These are phyloP conservation scores for Beauveria medogensis DNA, from an alignment of 2,329 filamentous ascomycete genomes.

Conservation along the genomic window DNA sequence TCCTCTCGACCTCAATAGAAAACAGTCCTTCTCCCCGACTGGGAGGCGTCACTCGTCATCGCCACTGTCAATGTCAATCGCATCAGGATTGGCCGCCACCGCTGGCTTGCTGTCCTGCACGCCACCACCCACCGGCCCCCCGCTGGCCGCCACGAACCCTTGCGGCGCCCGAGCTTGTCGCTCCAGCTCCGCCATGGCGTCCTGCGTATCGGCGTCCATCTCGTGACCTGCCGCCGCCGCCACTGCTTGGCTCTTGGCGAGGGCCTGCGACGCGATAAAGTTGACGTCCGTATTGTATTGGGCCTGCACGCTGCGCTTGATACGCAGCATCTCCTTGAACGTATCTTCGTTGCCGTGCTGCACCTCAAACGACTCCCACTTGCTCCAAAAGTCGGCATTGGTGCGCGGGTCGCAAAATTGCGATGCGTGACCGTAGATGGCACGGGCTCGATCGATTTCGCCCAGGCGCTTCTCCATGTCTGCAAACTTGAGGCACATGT, in stretches of 20 bases:
- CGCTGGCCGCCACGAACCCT: slow-evolving; percentile 85
- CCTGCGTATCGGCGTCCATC: slow-evolving; percentile 47
- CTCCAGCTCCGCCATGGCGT: slow-evolving; percentile 81
- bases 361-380: slow-evolving; percentile 96
- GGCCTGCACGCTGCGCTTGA: slow-evolving; percentile 94
- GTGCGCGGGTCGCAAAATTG: slow-evolving; percentile 96
- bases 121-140: slow-evolving; percentile 56
- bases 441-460: slow-evolving; percentile 88
- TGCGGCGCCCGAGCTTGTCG: slow-evolving; percentile 79
- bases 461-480: slow-evolving; percentile 90
- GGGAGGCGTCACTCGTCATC: slow-evolving; percentile 42
- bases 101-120: slow-evolving; percentile 23
- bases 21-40: background rate
- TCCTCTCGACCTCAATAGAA: background rate
- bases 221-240: slow-evolving; percentile 34
- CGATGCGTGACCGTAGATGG: slow-evolving; percentile 92
- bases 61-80: slow-evolving; percentile 70
- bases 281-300: slow-evolving; percentile 99
- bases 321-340: slow-evolving; percentile 97
- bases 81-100: slow-evolving; percentile 67
- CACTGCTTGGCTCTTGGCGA: slow-evolving; percentile 71
- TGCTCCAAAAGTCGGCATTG: slow-evolving; percentile 84
- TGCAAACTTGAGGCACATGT: slow-evolving; percentile 98
- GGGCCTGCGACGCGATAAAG: slow-evolving; percentile 92
- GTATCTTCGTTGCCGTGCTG: slow-evolving; percentile 98